Evolutionary conservation across 2,329 filamentous ascomycete species (phyloP).

Genomic region (Penicillium polonicum): DNA sequence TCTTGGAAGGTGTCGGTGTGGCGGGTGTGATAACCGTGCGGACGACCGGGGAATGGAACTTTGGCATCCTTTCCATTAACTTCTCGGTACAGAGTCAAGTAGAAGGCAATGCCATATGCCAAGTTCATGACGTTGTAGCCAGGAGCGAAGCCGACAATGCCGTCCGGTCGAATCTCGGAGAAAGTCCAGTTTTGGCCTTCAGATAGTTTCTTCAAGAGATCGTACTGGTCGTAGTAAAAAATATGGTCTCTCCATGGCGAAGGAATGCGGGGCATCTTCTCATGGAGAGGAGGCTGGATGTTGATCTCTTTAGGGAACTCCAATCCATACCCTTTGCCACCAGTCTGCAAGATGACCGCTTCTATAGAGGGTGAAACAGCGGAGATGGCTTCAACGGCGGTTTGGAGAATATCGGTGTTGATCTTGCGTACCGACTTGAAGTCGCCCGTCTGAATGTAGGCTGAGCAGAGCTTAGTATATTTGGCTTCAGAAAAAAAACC

Average conservation of each 20-base stretch:
- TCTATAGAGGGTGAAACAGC: conserved; percentile 25
- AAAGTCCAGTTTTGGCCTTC: conserved; percentile 30
- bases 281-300: conserved; percentile 28
- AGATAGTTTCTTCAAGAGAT: conserved; percentile 20
- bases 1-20: conserved; percentile 31
- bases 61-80: conserved; percentile 17
- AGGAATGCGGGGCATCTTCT: conserved; percentile 29
- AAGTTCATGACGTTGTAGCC: conserved; percentile 26
- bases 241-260: conserved; percentile 25
- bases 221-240: conserved; percentile 33
- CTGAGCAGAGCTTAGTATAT: background rate
- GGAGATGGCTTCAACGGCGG: conserved; percentile 34
- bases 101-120: conserved; percentile 24
- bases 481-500: background rate
- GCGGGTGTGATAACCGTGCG: conserved; percentile 17
- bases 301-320: conserved; percentile 33
- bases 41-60: conserved; percentile 24
- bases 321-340: conserved; percentile 42
- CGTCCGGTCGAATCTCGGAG: conserved; percentile 33
- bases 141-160: conserved; percentile 29
- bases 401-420: conserved; percentile 40
- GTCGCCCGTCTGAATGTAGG: conserved; percentile 21
- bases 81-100: conserved; percentile 22
- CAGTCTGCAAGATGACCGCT: conserved; percentile 37
- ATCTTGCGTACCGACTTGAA: conserved; percentile 21